Evolutionary conservation across 2,329 filamentous ascomycete species (phyloP), one percentile per base, ranked within the genome.

Genomic region (Arthrobotrys megalospora): DNA sequence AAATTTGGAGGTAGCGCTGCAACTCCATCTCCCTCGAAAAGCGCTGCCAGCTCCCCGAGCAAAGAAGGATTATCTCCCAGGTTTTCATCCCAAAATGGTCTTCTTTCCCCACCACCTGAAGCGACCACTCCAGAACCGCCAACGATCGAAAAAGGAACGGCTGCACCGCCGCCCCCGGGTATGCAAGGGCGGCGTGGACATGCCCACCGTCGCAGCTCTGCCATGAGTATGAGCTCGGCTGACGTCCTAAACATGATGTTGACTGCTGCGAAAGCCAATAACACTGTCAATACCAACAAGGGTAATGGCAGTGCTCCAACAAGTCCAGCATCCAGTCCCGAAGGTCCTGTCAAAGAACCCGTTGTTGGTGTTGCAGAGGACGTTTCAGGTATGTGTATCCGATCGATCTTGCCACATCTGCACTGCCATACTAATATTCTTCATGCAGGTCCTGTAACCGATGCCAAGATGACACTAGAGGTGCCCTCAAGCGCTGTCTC

Each of bases 181-280:
- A 78, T 72, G 67, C 36, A 48, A 63, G 62, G 52, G 19, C 52
- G 69, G 65, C 68, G 76, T 60, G 76, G 69, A 62, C 76, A 79
- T 75, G 76, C 76, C 43, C 76, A 79, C 34, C 62, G 76, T 12
- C 68, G 76, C 16, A 79, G 76, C 48, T 73, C 76, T 60, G 76
- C 76, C 14, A 79, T 79, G 76, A 79, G 76, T 19, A 78, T 78
- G 75, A 78, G 53, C 45, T 79, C 76, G 5, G 38, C 50, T 6
- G 76, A 79, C 10, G 76, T 79, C 14, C 52, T 79, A 28, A 79
- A 70, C 38, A 75, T 79, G 69, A 79, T 79, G 76, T 41, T 79
- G 53, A 78, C 75, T 63, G 75, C 75, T 14, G 67, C 67, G 38
- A 78, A 78, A 52, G 75, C 75, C 67, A 78, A 78, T 55, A 78